phyloP scores from a whole-genome alignment of 108 stramenopile genomes.

The Fistulifera pelliculosa region DNA sequence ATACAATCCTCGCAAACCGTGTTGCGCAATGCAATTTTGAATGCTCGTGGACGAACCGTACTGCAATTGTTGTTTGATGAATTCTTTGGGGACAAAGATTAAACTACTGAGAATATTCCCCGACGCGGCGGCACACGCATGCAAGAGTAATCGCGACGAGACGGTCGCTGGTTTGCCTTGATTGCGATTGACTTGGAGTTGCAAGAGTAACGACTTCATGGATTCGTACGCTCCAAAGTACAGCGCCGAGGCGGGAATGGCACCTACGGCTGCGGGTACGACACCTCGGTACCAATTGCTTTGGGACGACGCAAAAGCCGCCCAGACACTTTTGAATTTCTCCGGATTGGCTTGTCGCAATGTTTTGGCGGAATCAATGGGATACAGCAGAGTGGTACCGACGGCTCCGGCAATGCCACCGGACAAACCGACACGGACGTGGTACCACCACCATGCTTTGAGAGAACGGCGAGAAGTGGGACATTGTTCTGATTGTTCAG shows the following conservation, averaged over 20 bases:
- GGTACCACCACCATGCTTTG: slow-evolving; percentile 6
- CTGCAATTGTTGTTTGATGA: slow-evolving; percentile 63
- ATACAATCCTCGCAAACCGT: slow-evolving; percentile 53
- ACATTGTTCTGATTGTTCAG: too few species aligned
- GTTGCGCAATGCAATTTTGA: slow-evolving; percentile 13
- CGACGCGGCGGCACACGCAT: slow-evolving; percentile 52
- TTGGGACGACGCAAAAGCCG: slow-evolving; percentile 17
- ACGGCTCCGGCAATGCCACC: slow-evolving; percentile 37
- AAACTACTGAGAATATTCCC: slow-evolving; percentile 55
- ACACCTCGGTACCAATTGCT: slow-evolving; percentile 34
- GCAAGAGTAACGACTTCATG: slow-evolving; percentile 21
- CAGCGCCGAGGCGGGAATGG: slow-evolving; percentile 67
- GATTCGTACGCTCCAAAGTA: slow-evolving; percentile 72
- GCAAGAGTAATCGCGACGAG: slow-evolving; percentile 23
- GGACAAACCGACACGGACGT: slow-evolving; percentile 22
- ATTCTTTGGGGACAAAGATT: slow-evolving; percentile 74
- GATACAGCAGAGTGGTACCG: slow-evolving; percentile 29
- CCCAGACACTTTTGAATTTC: slow-evolving; percentile 12
- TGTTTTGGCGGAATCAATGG: slow-evolving; percentile 43
- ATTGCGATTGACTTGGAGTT: neutral
- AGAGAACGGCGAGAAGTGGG: too few species aligned
- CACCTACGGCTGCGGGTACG: slow-evolving; percentile 43
- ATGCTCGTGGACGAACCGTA: slow-evolving; percentile 10
- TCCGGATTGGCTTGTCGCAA: slow-evolving; percentile 32
- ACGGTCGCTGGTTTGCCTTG: neutral